These are phyloP conservation scores for Saussurea involucrata DNA, from an alignment of 129 eudicot genomes.

Conservation along the genomic window DNA sequence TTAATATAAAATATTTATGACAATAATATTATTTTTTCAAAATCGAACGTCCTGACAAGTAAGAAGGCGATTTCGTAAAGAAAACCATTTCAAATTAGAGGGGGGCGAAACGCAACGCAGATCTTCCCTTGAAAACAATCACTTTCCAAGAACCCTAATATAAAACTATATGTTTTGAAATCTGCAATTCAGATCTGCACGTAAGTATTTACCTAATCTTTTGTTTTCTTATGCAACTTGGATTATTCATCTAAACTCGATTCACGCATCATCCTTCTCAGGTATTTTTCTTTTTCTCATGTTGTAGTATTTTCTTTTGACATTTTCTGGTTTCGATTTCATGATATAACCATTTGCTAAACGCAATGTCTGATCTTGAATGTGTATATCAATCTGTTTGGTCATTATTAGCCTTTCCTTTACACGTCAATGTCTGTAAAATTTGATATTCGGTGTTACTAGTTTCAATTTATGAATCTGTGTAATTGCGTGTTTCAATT, in stretches of 20 bases:
- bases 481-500: background rate
- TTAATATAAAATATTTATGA: no score
- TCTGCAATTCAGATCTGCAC: constrained; percentile 20
- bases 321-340: constrained; percentile 10
- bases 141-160: constrained; percentile 30
- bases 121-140: constrained; percentile 3
- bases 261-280: constrained; percentile 17
- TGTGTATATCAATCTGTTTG: background rate
- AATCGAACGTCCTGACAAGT: background rate
- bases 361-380: constrained; percentile 17
- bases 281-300: constrained; percentile 1
- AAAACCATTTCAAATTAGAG: background rate
- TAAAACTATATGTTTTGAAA: background rate
- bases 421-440: background rate
- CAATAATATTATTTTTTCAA: no score
- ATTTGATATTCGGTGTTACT: background rate
- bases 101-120: background rate
- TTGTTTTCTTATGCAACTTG: constrained; percentile 15
- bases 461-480: no score
- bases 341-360: background rate
- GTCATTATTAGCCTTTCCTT: background rate
- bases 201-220: constrained; percentile 16
- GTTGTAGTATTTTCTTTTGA: background rate
- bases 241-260: constrained; percentile 22
- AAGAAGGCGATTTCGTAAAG: background rate